A percentile compares a stretch with the other conserved stretches of the same genome.
Conservation (phyloP, 2,329 filamentous ascomycete genomes). For the Fusarium xyrophilum region DNA sequence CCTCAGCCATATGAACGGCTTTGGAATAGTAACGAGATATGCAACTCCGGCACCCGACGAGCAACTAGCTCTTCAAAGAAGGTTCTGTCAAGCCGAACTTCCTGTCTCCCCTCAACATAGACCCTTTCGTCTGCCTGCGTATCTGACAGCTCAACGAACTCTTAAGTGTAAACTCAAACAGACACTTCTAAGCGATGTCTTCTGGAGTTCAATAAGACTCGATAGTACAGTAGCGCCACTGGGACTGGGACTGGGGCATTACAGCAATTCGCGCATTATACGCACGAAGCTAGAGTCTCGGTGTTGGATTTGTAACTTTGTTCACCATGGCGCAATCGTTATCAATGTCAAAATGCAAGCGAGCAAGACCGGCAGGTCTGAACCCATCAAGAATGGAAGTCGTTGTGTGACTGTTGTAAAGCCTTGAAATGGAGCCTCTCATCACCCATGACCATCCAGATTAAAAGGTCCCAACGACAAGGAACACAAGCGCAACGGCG, state of each 20-base stretch:
- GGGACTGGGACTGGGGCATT: neutral
- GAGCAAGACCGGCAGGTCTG: slow-evolving; percentile 30
- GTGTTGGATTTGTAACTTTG: neutral
- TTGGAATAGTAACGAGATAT: neutral
- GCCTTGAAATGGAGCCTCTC: slow-evolving; percentile 2
- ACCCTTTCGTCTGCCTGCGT: slow-evolving; percentile 3
- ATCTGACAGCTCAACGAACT: slow-evolving; percentile 25
- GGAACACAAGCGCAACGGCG: slow-evolving; percentile 24
- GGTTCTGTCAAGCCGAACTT: neutral
- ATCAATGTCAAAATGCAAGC: slow-evolving; percentile 17
- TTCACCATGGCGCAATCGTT: slow-evolving; percentile 12
- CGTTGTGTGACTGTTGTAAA: neutral
- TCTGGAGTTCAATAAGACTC: slow-evolving; percentile 14
- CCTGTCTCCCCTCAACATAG: neutral
- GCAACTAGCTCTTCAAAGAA: neutral
- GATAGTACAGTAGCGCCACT: slow-evolving; percentile 8
- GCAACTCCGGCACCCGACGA: slow-evolving; percentile 22
- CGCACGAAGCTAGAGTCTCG: slow-evolving; percentile 16
- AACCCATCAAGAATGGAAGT: slow-evolving; percentile 4
- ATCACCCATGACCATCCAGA: neutral
- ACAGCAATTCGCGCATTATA: slow-evolving; percentile 15
- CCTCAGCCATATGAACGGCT: neutral
- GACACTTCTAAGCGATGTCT: neutral
- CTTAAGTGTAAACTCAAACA: slow-evolving; percentile 28
- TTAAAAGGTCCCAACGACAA: slow-evolving; percentile 27